Evolutionary conservation across 768 basidiomycete species (phyloP).

Genomic region (Boletus vermiculosoides): DNA sequence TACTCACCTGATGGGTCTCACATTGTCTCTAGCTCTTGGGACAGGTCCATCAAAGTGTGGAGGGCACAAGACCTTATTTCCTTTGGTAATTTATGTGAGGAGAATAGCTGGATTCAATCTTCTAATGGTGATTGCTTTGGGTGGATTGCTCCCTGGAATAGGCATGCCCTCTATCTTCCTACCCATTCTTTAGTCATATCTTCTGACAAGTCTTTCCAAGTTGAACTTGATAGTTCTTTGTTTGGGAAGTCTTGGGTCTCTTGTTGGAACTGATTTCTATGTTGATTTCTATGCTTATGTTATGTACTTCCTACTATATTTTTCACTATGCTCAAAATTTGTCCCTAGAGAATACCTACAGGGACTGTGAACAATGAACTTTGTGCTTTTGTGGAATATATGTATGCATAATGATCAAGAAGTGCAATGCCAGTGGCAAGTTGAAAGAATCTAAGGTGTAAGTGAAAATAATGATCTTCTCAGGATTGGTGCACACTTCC

Average conservation of each 20-base stretch:
- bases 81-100: neutral
- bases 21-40: too few relatives aligned
- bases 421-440: too few relatives aligned
- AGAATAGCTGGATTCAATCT: slow-evolving; percentile 8
- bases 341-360: too few relatives aligned
- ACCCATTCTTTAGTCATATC: neutral
- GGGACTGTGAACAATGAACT: too few relatives aligned
- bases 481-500: too few relatives aligned
- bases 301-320: neutral
- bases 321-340: neutral
- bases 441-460: too few relatives aligned
- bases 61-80: neutral
- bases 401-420: too few relatives aligned
- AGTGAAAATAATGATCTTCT: too few relatives aligned
- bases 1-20: too few relatives aligned
- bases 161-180: neutral
- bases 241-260: neutral
- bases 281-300: neutral
- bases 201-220: neutral
- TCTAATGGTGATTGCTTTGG: neutral
- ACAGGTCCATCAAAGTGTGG: slow-evolving; percentile 1
- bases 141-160: slow-evolving; percentile 11
- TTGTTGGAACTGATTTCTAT: neutral
- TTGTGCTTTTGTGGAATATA: too few relatives aligned
- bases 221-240: neutral